phyloP scores from a whole-genome alignment of 2,329 filamentous ascomycete species.

The Botryotinia calthae region DNA sequence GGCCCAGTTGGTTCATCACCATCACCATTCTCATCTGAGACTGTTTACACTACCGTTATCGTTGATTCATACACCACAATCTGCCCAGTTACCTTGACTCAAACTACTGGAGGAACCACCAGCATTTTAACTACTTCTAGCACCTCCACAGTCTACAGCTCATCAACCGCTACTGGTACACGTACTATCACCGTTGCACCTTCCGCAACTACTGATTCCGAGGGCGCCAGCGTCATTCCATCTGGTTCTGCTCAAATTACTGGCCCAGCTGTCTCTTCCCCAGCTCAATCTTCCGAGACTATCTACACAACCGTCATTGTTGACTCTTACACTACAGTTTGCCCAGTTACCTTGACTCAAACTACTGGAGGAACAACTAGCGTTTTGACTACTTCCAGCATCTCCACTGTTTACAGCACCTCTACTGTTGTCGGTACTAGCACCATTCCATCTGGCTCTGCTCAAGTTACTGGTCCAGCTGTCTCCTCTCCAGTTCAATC shows the following conservation, averaged over 20 bases:
- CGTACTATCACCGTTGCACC: not conserved
- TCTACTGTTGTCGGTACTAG: not conserved
- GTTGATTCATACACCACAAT: conserved; percentile 2
- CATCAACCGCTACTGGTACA: conserved; percentile 1
- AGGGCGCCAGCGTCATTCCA: not conserved
- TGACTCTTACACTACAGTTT: not conserved
- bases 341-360: conserved; percentile 7
- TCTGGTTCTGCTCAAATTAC: not conserved
- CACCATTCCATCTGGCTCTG: not conserved
- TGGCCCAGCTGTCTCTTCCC: not conserved
- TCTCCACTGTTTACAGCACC: not conserved
- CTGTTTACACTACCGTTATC: not conserved
- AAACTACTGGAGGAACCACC: not conserved
- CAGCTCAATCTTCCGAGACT: not conserved
- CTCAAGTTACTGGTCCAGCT: not conserved
- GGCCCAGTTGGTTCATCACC: not conserved
- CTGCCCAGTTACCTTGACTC: conserved; percentile 10
- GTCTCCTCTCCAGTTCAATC: not conserved
- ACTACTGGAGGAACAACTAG: not conserved
- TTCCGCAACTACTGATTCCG: not conserved
- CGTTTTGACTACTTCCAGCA: not conserved
- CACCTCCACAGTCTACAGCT: conserved; percentile 2
- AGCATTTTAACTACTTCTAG: not conserved
- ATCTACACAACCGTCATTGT: not conserved
- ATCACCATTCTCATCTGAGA: not conserved